These are phyloP conservation scores for Hypoxylon perforatum DNA, from an alignment of 495 filamentous ascomycete genomes.

Conservation along the genomic window DNA sequence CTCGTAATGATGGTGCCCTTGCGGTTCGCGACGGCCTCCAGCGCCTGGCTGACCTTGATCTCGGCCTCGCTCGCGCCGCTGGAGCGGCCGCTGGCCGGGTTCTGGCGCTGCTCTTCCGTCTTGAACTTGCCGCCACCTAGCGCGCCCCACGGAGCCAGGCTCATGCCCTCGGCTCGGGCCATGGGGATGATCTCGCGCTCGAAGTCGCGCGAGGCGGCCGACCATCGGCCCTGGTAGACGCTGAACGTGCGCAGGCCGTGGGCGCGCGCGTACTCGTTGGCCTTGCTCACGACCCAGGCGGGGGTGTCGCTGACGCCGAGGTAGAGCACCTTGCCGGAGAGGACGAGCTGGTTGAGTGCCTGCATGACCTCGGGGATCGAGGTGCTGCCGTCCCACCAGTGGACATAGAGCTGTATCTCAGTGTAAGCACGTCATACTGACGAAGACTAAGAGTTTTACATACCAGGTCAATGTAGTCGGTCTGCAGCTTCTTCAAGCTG, in stretches of 20 bases:
- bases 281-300: constrained; percentile 75
- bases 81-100: constrained; percentile 35
- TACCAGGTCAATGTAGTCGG: constrained; percentile 72
- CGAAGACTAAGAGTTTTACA: constrained; percentile 1
- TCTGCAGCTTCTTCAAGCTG: constrained; percentile 70
- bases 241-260: constrained; percentile 72
- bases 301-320: constrained; percentile 76
- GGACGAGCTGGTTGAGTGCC: constrained; percentile 68
- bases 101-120: constrained; percentile 57
- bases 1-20: constrained; percentile 64
- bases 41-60: constrained; percentile 62
- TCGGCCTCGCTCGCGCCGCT: constrained; percentile 45
- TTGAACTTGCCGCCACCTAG: constrained; percentile 74
- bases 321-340: constrained; percentile 73
- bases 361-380: constrained; percentile 78
- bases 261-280: constrained; percentile 73
- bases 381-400: constrained; percentile 73
- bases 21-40: constrained; percentile 68
- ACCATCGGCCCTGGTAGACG: constrained; percentile 76
- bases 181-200: constrained; percentile 79
- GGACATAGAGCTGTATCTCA: constrained; percentile 59
- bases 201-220: constrained; percentile 69
- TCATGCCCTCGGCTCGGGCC: constrained; percentile 75
- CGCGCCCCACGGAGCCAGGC: constrained; percentile 70
- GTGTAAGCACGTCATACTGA: constrained; percentile 5